These are phyloP conservation scores for Guyanaporus albipodus DNA, from an alignment of 768 basidiomycete species.

Conservation along the genomic window DNA sequence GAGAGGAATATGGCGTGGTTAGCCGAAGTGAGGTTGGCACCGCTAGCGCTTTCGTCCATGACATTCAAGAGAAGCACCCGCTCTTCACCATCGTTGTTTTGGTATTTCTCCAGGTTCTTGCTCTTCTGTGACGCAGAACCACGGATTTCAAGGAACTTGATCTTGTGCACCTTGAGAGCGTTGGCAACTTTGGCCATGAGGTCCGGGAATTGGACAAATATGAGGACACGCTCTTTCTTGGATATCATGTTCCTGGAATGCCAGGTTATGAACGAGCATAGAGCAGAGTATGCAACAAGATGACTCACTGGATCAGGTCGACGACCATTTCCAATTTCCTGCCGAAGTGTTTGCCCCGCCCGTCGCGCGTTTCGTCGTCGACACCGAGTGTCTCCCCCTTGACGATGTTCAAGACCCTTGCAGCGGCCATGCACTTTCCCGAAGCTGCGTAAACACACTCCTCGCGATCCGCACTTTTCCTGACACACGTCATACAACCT, in stretches of 20 bases:
- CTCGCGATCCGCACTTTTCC: slow-evolving; percentile 65
- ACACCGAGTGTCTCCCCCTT: slow-evolving; percentile 73
- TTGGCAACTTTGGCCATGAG: slow-evolving; percentile 88
- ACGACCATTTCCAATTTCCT: slow-evolving; percentile 79
- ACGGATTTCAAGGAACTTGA: slow-evolving; percentile 77
- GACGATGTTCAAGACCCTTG: slow-evolving; percentile 79
- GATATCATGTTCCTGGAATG: slow-evolving; percentile 58
- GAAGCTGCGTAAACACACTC: slow-evolving; percentile 74
- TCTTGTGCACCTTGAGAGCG: slow-evolving; percentile 66
- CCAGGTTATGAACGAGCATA: background rate
- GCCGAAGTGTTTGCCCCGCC: slow-evolving; percentile 72
- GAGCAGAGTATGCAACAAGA: background rate
- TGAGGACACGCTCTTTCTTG: slow-evolving; percentile 74
- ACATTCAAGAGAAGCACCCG: slow-evolving; percentile 85
- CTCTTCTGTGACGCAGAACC: slow-evolving; percentile 75
- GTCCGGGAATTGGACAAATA: slow-evolving; percentile 97
- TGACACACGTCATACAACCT: slow-evolving; percentile 76
- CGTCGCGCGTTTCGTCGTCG: slow-evolving; percentile 72
- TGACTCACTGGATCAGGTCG: slow-evolving; percentile 64
- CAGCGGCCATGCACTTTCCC: slow-evolving; percentile 73
- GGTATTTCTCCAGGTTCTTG: slow-evolving; percentile 82
- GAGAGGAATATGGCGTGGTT: slow-evolving; percentile 96
- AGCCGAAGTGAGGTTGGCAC: slow-evolving; percentile 87
- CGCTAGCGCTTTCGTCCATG: slow-evolving; percentile 93
- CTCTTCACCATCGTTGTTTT: slow-evolving; percentile 70